Evolutionary conservation across 208 protist species (phyloP).

Genomic region (Acanthamoeba castellanii): DNA sequence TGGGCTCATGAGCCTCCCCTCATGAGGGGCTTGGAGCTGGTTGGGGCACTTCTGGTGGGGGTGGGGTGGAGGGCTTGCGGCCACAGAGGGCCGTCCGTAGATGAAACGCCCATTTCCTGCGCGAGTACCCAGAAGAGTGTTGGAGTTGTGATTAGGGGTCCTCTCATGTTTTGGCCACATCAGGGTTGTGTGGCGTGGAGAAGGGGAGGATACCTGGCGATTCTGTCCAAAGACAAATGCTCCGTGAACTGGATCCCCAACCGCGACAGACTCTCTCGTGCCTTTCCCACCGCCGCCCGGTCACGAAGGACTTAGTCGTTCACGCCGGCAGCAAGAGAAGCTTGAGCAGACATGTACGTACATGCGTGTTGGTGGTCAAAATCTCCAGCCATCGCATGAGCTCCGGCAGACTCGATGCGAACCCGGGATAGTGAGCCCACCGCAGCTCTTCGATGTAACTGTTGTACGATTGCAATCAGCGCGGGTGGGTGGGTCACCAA

Average conservation of each 20-base stretch:
- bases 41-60: too few relatives aligned
- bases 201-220: background rate
- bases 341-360: background rate
- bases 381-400: background rate
- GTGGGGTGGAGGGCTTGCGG: too few relatives aligned
- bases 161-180: background rate
- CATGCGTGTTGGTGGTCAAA: background rate
- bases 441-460: background rate
- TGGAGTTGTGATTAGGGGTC: too few relatives aligned
- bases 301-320: background rate
- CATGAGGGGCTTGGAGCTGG: too few relatives aligned
- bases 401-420: background rate
- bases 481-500: background rate
- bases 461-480: too few relatives aligned
- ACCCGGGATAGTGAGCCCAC: background rate
- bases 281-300: background rate
- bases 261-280: background rate
- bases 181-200: background rate
- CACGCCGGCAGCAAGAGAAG: too few relatives aligned
- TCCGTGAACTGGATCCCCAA: background rate
- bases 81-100: background rate
- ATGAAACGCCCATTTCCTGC: background rate
- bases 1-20: too few relatives aligned
- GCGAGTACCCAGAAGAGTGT: background rate
- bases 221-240: background rate